Percentiles rank a stretch among this genome's conserved stretches.
Conservation (phyloP, 495 filamentous ascomycete genomes). For the Bryoglossum gracile region DNA sequence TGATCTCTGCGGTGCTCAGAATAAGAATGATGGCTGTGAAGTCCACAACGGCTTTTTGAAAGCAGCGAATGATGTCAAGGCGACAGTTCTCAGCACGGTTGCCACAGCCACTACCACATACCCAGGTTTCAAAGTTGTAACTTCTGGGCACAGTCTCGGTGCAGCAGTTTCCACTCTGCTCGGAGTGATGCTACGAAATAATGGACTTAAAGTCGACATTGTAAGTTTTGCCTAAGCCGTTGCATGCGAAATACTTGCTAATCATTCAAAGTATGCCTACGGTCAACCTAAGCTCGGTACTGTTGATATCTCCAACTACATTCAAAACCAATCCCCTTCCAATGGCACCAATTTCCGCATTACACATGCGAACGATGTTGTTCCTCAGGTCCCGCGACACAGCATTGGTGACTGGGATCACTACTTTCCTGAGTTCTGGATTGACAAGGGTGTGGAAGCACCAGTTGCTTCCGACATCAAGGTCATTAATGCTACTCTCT, state of each 20-base stretch:
- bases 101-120: constrained; percentile 29
- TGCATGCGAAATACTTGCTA: not conserved
- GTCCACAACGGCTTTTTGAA: constrained; percentile 49
- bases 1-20: constrained; percentile 34
- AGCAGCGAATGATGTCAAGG: constrained; percentile 41
- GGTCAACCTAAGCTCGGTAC: constrained; percentile 30
- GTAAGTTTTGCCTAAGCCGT: too few species aligned
- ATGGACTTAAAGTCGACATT: constrained; percentile 27
- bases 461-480: not conserved
- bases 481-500: constrained; percentile 1
- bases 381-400: constrained; percentile 49
- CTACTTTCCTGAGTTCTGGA: constrained; percentile 53
- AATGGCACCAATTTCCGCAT: constrained; percentile 45
- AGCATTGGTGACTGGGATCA: constrained; percentile 42
- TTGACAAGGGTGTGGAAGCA: constrained; percentile 10
- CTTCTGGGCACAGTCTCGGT: constrained; percentile 57
- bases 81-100: constrained; percentile 36
- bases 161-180: constrained; percentile 52
- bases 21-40: constrained; percentile 34
- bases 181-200: constrained; percentile 45
- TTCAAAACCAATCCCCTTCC: constrained; percentile 40
- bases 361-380: constrained; percentile 54
- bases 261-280: constrained; percentile 46
- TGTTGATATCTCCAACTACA: constrained; percentile 39
- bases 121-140: constrained; percentile 41